phyloP scores from a whole-genome alignment of 2,329 filamentous ascomycete genomes.

The Fusarium protoensiforme region DNA sequence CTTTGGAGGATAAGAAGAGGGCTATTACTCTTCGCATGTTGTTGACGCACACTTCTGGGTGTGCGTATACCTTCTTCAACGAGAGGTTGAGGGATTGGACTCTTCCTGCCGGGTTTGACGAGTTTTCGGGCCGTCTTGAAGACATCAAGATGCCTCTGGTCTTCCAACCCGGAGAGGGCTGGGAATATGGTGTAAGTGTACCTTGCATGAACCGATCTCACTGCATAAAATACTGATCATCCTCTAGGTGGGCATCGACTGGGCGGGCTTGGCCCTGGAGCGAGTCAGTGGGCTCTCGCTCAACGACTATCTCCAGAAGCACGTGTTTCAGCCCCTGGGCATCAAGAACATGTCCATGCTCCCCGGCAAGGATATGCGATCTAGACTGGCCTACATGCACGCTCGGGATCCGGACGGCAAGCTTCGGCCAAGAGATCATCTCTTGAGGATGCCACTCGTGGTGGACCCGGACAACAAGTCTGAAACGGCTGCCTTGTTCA shows the following conservation, averaged over 20 bases:
- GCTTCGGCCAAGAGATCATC: slow-evolving; percentile 59
- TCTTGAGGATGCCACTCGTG: slow-evolving; percentile 57
- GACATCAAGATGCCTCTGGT: slow-evolving; percentile 66
- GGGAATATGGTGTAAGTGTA: slow-evolving; percentile 67
- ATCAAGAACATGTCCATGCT: slow-evolving; percentile 66
- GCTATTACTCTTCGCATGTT: slow-evolving; percentile 69
- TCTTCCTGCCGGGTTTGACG: slow-evolving; percentile 63
- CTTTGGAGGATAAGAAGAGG: slow-evolving; percentile 56
- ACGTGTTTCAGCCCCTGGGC: slow-evolving; percentile 60
- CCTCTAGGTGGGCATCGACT: slow-evolving; percentile 61
- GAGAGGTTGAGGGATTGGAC: slow-evolving; percentile 59
- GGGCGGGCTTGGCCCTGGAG: slow-evolving; percentile 63
- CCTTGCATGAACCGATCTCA: neutral
- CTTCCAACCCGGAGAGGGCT: slow-evolving; percentile 71
- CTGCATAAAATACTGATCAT: neutral
- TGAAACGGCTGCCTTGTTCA: slow-evolving; percentile 58
- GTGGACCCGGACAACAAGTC: slow-evolving; percentile 49
- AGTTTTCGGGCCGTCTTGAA: slow-evolving; percentile 64
- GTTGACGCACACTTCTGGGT: slow-evolving; percentile 65
- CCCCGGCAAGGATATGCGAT: slow-evolving; percentile 63
- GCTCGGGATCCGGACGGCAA: slow-evolving; percentile 58
- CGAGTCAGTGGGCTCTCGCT: slow-evolving; percentile 55
- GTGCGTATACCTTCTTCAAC: slow-evolving; percentile 67
- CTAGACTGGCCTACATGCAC: slow-evolving; percentile 68
- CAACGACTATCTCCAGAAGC: slow-evolving; percentile 60